A percentile compares a stretch with the other conserved stretches of the same genome.
Conservation (phyloP, 2,329 filamentous ascomycete genomes). For the Orbilia quercus region DNA sequence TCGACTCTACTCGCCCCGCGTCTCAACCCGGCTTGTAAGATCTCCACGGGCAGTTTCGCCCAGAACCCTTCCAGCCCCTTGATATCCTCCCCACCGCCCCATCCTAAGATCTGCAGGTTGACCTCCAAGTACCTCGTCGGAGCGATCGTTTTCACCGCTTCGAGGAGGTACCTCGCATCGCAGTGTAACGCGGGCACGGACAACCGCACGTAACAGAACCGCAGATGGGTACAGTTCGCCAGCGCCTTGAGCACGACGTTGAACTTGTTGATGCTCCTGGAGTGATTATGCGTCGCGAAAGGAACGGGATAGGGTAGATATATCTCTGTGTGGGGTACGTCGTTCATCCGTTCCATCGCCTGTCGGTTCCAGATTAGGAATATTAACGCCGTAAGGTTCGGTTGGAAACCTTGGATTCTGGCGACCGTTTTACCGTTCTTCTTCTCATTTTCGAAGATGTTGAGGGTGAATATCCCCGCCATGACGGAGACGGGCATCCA, state of each 20-base stretch:
- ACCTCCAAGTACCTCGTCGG: slow-evolving; percentile 48
- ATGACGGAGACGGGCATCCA: slow-evolving; percentile 51
- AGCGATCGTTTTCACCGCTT: slow-evolving; percentile 33
- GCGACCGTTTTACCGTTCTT: slow-evolving; percentile 24
- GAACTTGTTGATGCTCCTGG: slow-evolving; percentile 33
- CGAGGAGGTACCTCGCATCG: slow-evolving; percentile 11
- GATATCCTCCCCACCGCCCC: slow-evolving; percentile 31
- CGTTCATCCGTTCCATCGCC: slow-evolving; percentile 30
- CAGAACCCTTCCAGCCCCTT: slow-evolving; percentile 24
- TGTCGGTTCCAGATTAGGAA: slow-evolving; percentile 42
- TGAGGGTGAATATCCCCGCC: slow-evolving; percentile 30
- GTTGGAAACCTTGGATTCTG: slow-evolving; percentile 26
- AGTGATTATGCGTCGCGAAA: slow-evolving; percentile 25
- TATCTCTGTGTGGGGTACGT: slow-evolving; percentile 19
- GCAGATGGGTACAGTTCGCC: slow-evolving; percentile 29
- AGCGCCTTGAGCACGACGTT: slow-evolving; percentile 32
- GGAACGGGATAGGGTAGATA: slow-evolving; percentile 24
- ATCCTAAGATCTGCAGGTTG: slow-evolving; percentile 37
- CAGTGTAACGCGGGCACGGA: slow-evolving; percentile 30
- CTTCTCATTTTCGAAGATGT: slow-evolving; percentile 33
- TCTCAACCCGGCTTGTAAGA: slow-evolving; percentile 25
- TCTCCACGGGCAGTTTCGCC: slow-evolving; percentile 26
- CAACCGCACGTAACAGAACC: slow-evolving; percentile 32
- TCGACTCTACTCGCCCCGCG: slow-evolving; percentile 44
- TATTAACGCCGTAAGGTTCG: slow-evolving; percentile 25